A percentile compares a stretch with the other conserved stretches of the same genome.
Conservation (phyloP, 768 basidiomycete genomes). For the Amanita molliuscula region DNA sequence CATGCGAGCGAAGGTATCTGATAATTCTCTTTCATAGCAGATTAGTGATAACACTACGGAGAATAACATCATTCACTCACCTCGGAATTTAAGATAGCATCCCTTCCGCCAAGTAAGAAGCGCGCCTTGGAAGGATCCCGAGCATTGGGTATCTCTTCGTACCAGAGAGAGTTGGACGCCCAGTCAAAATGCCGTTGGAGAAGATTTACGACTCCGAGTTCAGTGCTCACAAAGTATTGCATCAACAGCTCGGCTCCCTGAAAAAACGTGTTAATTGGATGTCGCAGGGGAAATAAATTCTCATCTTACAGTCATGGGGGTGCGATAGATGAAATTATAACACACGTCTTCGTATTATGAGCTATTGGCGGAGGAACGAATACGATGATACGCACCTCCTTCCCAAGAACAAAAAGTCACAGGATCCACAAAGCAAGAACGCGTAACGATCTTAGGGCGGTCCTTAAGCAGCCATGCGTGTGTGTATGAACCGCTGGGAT, state of each 20-base stretch:
- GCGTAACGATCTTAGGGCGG: slow-evolving; percentile 51
- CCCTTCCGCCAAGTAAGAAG: slow-evolving; percentile 77
- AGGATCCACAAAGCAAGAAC: slow-evolving; percentile 89
- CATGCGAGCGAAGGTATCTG: slow-evolving; percentile 68
- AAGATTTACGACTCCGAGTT: slow-evolving; percentile 81
- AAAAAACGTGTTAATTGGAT: slow-evolving; percentile 3
- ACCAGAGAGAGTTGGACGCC: slow-evolving; percentile 83
- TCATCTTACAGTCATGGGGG: slow-evolving; percentile 46
- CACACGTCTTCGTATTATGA: slow-evolving; percentile 56
- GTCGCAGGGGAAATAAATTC: background rate
- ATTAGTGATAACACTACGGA: background rate
- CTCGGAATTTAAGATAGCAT: slow-evolving; percentile 66
- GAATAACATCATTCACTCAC: slow-evolving; percentile 25
- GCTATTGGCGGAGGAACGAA: background rate
- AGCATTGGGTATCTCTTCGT: slow-evolving; percentile 80
- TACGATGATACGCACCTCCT: slow-evolving; percentile 48
- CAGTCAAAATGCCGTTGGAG: slow-evolving; percentile 80
- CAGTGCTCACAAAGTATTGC: slow-evolving; percentile 81
- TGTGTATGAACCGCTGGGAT: slow-evolving; percentile 58
- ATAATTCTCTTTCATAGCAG: slow-evolving; percentile 44
- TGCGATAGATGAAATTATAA: slow-evolving; percentile 80
- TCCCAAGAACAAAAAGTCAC: slow-evolving; percentile 91
- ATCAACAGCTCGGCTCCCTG: slow-evolving; percentile 74
- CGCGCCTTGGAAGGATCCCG: slow-evolving; percentile 52
- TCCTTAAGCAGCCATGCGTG: slow-evolving; percentile 89